Conservation (phyloP, 441 rosid genomes). For the Kokia cookei region DNA sequence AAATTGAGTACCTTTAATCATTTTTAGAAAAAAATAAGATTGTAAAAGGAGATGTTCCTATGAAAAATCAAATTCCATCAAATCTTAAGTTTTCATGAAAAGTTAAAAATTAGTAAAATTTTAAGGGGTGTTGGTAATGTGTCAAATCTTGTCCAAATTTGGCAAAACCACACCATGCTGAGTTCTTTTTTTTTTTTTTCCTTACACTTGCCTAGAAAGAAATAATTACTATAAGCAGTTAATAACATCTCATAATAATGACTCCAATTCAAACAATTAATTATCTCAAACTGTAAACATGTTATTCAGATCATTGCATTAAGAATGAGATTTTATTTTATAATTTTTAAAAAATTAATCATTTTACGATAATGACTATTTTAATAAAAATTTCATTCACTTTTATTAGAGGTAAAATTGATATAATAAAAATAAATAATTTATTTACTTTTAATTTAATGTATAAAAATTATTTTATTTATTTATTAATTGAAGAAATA, state of each 20-base stretch:
- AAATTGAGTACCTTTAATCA: not conserved
- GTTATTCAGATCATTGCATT: no score
- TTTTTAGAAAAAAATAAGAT: not conserved
- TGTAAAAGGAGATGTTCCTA: not conserved
- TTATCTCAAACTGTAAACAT: no score
- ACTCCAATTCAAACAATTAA: not conserved
- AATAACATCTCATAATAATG: not conserved
- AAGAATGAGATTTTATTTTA: no score
- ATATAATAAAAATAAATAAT: no score
- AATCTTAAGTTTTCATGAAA: not conserved
- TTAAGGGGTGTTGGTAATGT: not conserved
- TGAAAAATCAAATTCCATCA: not conserved
- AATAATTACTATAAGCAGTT: not conserved
- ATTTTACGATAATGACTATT: no score
- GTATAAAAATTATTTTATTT: no score
- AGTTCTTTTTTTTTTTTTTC: not conserved
- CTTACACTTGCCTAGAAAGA: not conserved
- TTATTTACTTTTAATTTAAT: no score
- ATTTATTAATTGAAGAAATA: no score
- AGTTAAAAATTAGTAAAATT: not conserved
- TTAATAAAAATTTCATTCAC: no score
- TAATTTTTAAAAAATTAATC: no score
- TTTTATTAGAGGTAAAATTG: no score
- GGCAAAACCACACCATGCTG: not conserved
- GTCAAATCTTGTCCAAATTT: not conserved